Percentiles rank a stretch among this genome's conserved stretches.
Conservation (phyloP, 257 asterid species). For the Nicotiana tabacum region DNA sequence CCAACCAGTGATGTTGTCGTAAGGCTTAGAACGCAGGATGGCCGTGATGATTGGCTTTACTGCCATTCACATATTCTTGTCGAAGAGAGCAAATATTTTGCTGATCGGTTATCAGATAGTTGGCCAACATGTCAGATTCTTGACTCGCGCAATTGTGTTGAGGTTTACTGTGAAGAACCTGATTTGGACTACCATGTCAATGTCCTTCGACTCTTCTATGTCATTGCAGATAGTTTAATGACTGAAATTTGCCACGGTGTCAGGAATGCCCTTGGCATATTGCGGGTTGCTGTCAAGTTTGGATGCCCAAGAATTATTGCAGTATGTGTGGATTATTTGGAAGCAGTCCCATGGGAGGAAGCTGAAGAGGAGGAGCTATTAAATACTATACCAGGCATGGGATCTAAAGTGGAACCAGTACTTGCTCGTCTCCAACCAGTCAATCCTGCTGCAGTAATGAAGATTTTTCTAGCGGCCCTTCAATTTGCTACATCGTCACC, state of each 20-base stretch:
- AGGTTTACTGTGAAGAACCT: constrained; percentile 68
- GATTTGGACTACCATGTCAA: constrained; percentile 59
- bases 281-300: constrained; percentile 57
- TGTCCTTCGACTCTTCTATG: constrained; percentile 60
- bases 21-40: constrained; percentile 68
- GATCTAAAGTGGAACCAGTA: constrained; percentile 48
- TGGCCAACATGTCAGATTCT: constrained; percentile 92
- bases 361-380: constrained; percentile 88
- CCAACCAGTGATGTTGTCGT: constrained; percentile 79
- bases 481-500: constrained; percentile 75
- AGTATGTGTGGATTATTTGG: constrained; percentile 66
- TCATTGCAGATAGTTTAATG: constrained; percentile 26
- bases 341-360: constrained; percentile 97
- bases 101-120: constrained; percentile 68
- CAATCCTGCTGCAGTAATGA: constrained; percentile 34
- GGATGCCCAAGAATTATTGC: constrained; percentile 69
- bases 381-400: constrained; percentile 63
- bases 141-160: constrained; percentile 83
- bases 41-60: constrained; percentile 84
- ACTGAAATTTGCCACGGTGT: constrained; percentile 51
- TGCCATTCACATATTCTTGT: constrained; percentile 60
- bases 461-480: constrained; percentile 56
- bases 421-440: constrained; percentile 88
- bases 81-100: constrained; percentile 60
- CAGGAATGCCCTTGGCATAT: constrained; percentile 63